Evolutionary conservation across 164 flowering plant genomes (phyloP), one percentile per base, ranked within the genome.

Genomic region (Saururus chinensis): DNA sequence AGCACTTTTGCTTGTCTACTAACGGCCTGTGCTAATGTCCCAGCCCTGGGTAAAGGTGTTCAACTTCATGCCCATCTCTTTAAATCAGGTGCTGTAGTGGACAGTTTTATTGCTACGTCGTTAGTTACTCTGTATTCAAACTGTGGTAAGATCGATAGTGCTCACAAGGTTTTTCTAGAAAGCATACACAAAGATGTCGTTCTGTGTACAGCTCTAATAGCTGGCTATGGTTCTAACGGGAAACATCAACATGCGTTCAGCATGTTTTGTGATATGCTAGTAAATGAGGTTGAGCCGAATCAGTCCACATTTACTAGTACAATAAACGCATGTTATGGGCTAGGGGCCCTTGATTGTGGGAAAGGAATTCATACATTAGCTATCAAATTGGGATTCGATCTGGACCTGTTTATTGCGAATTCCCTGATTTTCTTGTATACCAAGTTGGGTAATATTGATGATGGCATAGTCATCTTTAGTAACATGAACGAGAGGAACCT

Each of bases 301-400:
- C 63, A 58, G 19, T 63, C 67, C 19, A 68, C 71, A 21, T 68
- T 68, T 58, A 68, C 71, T 20, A 68, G 67, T 26, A 51, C 53
- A 21, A 26, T 68, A 59, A 63, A 68, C 42, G 63, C 64, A 20
- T 58, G 67, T 20, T 53, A 45, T 53, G 63, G 63, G 35, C 57
- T 68, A 45, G 71, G 58, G 59, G 60, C 63, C 42, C 62, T 68
- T 25, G 67, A 68, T 53, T 25, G 40, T 24, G 71, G 67, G 25
- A 68, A 68, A 45, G 63, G 9, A 4, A 59, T 58, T 40, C 71
- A 68, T 41, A 35, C 63, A 23, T 37, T 20, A 40, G 30, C 71
- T 26, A 58, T 63, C 24, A 63, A 59, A 56, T 14, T 42, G 13
- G 64, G 71, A 12, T 53, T 68, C 42, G 67, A 63, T 52, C 26